These are phyloP conservation scores for Vaccinium myrtillus DNA, from an alignment of 148 eudicot genomes.

Conservation along the genomic window DNA sequence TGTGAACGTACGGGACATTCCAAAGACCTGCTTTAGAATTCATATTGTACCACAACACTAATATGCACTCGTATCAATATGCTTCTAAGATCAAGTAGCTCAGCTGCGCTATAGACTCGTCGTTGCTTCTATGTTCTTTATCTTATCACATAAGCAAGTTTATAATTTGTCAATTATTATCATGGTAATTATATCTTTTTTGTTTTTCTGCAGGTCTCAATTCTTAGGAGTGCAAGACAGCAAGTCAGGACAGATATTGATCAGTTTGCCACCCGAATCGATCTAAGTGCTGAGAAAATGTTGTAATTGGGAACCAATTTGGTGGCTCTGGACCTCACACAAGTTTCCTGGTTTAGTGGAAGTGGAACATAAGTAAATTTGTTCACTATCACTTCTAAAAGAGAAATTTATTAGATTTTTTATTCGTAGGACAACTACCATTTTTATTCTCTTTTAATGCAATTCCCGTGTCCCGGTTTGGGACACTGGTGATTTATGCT, in stretches of 20 bases:
- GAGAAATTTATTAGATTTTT: not conserved
- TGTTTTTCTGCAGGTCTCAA: constrained; percentile 52
- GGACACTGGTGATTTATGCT: not conserved
- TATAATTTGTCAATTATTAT: not conserved
- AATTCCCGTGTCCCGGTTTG: not conserved
- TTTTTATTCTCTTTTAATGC: too few relatives aligned
- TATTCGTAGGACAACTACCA: not conserved
- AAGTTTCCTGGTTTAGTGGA: too few relatives aligned
- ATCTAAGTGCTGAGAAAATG: constrained; percentile 30
- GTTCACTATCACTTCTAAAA: not conserved
- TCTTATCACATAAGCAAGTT: not conserved
- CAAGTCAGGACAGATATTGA: constrained; percentile 39
- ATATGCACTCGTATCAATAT: not conserved
- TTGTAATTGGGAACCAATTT: constrained; percentile 1
- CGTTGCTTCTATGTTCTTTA: not conserved
- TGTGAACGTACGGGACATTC: not conserved
- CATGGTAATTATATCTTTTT: not conserved
- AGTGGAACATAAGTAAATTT: not conserved
- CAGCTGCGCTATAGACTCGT: not conserved
- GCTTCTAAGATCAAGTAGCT: not conserved
- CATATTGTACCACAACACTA: not conserved
- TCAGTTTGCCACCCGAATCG: constrained; percentile 43
- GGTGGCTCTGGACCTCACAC: not conserved
- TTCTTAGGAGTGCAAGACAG: constrained; percentile 64
- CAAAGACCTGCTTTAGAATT: not conserved